Base-by-base conservation (phyloP, 2,329 filamentous ascomycete species). In the Hymenoscyphus albidus region DNA sequence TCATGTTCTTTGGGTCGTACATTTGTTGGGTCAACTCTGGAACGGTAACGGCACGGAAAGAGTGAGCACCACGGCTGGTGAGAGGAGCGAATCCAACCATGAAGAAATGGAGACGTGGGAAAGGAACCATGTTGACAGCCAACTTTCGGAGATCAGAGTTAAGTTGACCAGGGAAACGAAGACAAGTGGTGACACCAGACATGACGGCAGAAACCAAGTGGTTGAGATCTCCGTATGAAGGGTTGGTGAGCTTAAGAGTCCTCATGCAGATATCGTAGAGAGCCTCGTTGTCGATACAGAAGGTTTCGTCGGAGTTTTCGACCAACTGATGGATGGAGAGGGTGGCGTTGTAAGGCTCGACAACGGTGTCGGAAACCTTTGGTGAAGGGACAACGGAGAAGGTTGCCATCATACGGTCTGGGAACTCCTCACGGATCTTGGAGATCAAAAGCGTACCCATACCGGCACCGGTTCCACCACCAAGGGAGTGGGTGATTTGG, bases 1-100 rank as follows among this genome's bases (percentile, higher is more conserved):
- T 99, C 94, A 99, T 99, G 90, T 99, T 99, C 93, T 98, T 99
- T 77, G 95, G 94, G 85, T 99, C 95, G 86, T 96, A 99, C 93
- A 99, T 98, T 83, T 99, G 95, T 86, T 99, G 95, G 76, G 95
- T 98, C 80, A 99, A 88, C 86, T 99, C 95, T 65, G 95, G 94
- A 68, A 99, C 95, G 77, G 90, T 93, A 80, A 98, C 91, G 73
- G 95, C 94, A 78, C 95, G 95, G 94, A 98, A 99, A 74, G 91
- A 92, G 86, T 96, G 82, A 73, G 94, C 90, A 75, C 89, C 88
- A 80, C 90, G 89, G 82, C 92, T 96, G 80, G 95, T 99, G 77
- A 99, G 88, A 78, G 95, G 95, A 81, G 95, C 94, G 80, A 99
- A 99, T 80, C 95, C 95, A 80, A 99, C 95, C 95, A 99, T 99